A percentile compares a stretch with the other conserved stretches of the same genome.
Evolutionary conservation across 352 stramenopile species (phyloP).

Genomic region (Globisporangium mamillatum): DNA sequence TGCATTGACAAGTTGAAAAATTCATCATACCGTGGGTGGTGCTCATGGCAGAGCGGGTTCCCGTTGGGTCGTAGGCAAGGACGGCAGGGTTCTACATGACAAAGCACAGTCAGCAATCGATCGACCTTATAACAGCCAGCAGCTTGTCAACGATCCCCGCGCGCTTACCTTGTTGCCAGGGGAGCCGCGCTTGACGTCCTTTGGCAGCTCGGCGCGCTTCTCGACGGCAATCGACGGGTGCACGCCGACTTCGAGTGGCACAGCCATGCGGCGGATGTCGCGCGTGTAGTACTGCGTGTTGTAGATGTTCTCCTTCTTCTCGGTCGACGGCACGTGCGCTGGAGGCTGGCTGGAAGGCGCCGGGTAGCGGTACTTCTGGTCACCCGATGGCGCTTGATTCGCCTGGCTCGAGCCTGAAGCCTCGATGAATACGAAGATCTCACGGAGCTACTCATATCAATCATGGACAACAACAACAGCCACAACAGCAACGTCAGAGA

Average conservation of each 20-base stretch:
- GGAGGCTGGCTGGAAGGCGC: conserved; percentile 67
- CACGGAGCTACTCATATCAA: conserved; percentile 48
- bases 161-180: conserved; percentile 68
- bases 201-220: conserved; percentile 60
- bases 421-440: conserved; percentile 81
- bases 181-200: conserved; percentile 63
- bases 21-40: conserved; percentile 60
- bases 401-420: conserved; percentile 70
- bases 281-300: conserved; percentile 90
- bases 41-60: conserved; percentile 84
- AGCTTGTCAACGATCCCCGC: not conserved
- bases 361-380: conserved; percentile 76
- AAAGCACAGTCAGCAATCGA: not conserved
- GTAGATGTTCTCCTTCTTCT: conserved; percentile 80
- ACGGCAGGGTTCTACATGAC: conserved; percentile 71
- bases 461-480: not conserved
- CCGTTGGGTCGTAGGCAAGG: conserved; percentile 77
- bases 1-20: not conserved
- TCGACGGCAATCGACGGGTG: conserved; percentile 66
- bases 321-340: conserved; percentile 66
- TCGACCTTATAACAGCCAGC: not conserved
- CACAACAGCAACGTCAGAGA: conserved; percentile 1
- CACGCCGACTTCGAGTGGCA: conserved; percentile 61
- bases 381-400: conserved; percentile 59
- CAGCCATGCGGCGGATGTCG: conserved; percentile 72